Base-by-base conservation (phyloP, 805 yeast species). In the Saccharomycopsis sp. region DNA sequence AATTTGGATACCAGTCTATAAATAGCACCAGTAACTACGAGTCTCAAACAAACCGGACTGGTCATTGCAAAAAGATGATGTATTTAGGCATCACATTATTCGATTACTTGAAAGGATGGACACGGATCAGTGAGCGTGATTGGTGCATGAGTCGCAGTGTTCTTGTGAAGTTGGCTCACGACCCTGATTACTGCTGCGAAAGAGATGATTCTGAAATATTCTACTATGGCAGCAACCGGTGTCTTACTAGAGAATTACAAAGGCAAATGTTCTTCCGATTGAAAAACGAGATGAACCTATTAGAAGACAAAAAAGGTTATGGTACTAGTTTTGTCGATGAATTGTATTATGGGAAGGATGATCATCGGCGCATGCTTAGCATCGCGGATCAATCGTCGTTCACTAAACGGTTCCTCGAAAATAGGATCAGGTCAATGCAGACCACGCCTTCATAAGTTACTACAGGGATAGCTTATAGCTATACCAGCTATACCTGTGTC, bases 261-360 rank as follows among this genome's bases (percentile, higher is more conserved):
- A 72, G 89, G 61, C 85, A 84, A 54, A 64, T 85, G 66, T 73
- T 79, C 54, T 73, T 83, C 12, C 71, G 73, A 47, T 80, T 78
- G 60, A 85, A 85, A 66, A 79, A 85, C 2, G 92, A 86, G 69
- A 78, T 86, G 79, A 82, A 79, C 62, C 22, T 44, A 8, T 44
- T 44, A 19, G 49, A 44, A 17, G 49, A 44, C 19, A 44, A 44
- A 17, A 44, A 29, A 29, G 12, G 38, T 29, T 29, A 17, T 7
- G 8, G 20, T 44, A 12, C 49, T 44, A 29, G 38, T 29, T 29
- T 29, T 17, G 49, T 19, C 19, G 22, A 44, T 44, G 49, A 44
- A 44, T 44, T 44, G 12, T 44, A 44, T 44, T 19, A 17, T 17
- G 12, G 22, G 7, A 8, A 44, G 22, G 49, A 44, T 17, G 22